Evolutionary conservation across 2,329 filamentous ascomycete species (phyloP).

Genomic region (Hypoxylon sp.): DNA sequence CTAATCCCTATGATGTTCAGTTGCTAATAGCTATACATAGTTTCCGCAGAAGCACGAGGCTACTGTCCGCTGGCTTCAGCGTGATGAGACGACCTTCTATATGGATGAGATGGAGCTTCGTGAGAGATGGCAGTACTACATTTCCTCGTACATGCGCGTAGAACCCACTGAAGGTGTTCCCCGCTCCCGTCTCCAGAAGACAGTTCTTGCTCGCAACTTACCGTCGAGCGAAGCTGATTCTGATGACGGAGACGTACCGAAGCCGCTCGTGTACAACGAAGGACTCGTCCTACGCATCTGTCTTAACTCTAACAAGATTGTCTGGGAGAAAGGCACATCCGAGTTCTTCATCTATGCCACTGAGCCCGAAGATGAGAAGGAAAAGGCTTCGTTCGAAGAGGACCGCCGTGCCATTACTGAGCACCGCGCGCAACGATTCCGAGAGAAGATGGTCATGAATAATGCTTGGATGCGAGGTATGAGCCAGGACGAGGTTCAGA

Average conservation of each 20-base stretch:
- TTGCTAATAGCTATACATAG: slow-evolving; percentile 62
- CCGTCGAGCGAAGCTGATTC: slow-evolving; percentile 73
- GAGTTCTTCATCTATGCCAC: slow-evolving; percentile 82
- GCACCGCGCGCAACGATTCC: slow-evolving; percentile 78
- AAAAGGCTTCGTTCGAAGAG: slow-evolving; percentile 72
- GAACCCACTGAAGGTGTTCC: slow-evolving; percentile 88
- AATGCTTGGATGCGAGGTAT: slow-evolving; percentile 84
- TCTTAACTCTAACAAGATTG: slow-evolving; percentile 82
- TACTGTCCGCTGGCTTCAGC: slow-evolving; percentile 78
- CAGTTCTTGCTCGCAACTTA: slow-evolving; percentile 79
- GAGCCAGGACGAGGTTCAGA: slow-evolving; percentile 81
- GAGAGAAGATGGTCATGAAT: slow-evolving; percentile 87
- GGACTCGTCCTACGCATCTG: slow-evolving; percentile 80
- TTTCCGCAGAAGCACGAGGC: slow-evolving; percentile 78
- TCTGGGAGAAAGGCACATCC: slow-evolving; percentile 78
- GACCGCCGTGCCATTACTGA: slow-evolving; percentile 68
- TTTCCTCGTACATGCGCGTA: slow-evolving; percentile 89
- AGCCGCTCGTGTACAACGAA: slow-evolving; percentile 74
- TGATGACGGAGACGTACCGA: slow-evolving; percentile 74
- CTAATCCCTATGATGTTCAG: slow-evolving; percentile 23
- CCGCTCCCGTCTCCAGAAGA: slow-evolving; percentile 74
- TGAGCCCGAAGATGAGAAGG: slow-evolving; percentile 76
- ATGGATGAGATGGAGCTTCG: slow-evolving; percentile 88
- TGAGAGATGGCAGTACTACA: slow-evolving; percentile 94
- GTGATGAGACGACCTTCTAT: slow-evolving; percentile 83